Conservation (phyloP, 306 rosid genomes). For the Mimosa bimucronata region DNA sequence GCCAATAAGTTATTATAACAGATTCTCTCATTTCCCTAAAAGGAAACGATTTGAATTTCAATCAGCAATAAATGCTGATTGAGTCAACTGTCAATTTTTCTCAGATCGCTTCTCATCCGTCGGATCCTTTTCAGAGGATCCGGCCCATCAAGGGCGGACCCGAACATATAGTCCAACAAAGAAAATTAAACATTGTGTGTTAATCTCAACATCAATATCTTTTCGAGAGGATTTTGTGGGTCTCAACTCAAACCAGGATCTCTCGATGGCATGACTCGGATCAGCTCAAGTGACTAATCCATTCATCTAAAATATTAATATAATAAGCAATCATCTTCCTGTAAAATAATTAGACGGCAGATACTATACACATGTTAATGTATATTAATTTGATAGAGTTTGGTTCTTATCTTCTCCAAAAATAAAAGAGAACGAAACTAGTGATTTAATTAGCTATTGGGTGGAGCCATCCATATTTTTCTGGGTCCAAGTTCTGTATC, state of each 20-base stretch:
- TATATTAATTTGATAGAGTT: not conserved
- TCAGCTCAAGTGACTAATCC: not conserved
- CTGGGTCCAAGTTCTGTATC: conserved; percentile 15
- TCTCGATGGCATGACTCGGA: not conserved
- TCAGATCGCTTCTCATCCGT: too few species aligned
- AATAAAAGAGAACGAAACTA: not conserved
- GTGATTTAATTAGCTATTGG: not conserved
- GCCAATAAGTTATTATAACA: too few species aligned
- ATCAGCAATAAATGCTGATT: too few species aligned
- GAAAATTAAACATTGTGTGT: not conserved
- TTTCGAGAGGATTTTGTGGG: conserved; percentile 24
- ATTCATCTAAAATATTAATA: not conserved
- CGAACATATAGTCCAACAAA: too few species aligned
- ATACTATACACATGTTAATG: not conserved
- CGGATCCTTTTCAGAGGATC: too few species aligned
- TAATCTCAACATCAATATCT: conserved; percentile 25
- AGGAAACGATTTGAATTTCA: too few species aligned
- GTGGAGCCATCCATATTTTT: not conserved
- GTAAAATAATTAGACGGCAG: not conserved
- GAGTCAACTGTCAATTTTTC: too few species aligned
- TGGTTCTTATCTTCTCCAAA: not conserved
- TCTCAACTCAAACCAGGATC: conserved; percentile 12
- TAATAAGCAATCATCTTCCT: not conserved
- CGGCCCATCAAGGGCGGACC: too few species aligned
- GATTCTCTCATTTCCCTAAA: too few species aligned